Conservation (phyloP, 768 basidiomycete species). For the Inosperma sp. region DNA sequence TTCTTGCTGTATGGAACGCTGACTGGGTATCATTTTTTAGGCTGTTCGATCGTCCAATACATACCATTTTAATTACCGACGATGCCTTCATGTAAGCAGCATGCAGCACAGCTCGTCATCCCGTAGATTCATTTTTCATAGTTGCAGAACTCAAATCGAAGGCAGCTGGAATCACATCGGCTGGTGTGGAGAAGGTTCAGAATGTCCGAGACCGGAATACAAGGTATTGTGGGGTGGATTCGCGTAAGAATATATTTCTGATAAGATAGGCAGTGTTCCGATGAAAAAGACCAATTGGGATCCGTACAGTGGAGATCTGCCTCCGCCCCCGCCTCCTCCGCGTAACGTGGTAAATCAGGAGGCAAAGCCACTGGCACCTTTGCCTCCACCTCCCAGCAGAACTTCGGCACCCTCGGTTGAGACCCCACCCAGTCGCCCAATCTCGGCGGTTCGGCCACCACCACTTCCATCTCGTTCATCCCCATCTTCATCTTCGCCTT, state of each 20-base stretch:
- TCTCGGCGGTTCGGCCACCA: slow-evolving; percentile 19
- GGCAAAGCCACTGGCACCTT: slow-evolving; percentile 28
- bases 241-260: neutral
- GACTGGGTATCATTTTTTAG: too few species aligned
- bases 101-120: slow-evolving; percentile 2
- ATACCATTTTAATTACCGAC: neutral
- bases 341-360: slow-evolving; percentile 27
- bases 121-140: slow-evolving; percentile 21
- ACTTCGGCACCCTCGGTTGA: slow-evolving; percentile 19
- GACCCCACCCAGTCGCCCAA: slow-evolving; percentile 15
- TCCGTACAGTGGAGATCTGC: slow-evolving; percentile 49
- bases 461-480: slow-evolving; percentile 22
- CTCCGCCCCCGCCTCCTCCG: slow-evolving; percentile 47
- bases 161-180: slow-evolving; percentile 58
- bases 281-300: slow-evolving; percentile 64
- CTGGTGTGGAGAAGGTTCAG: slow-evolving; percentile 46
- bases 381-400: slow-evolving; percentile 37
- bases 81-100: slow-evolving; percentile 14
- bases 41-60: too few species aligned
- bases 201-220: slow-evolving; percentile 54
- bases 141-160: slow-evolving; percentile 66
- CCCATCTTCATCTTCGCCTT: slow-evolving; percentile 20
- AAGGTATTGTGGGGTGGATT: slow-evolving; percentile 31
- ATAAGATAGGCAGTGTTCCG: slow-evolving; percentile 39
- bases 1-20: too few species aligned